Evolutionary conservation across 331 rosid species (phyloP), one percentile per base, ranked within the genome.

Genomic region (Malus hybrid): DNA sequence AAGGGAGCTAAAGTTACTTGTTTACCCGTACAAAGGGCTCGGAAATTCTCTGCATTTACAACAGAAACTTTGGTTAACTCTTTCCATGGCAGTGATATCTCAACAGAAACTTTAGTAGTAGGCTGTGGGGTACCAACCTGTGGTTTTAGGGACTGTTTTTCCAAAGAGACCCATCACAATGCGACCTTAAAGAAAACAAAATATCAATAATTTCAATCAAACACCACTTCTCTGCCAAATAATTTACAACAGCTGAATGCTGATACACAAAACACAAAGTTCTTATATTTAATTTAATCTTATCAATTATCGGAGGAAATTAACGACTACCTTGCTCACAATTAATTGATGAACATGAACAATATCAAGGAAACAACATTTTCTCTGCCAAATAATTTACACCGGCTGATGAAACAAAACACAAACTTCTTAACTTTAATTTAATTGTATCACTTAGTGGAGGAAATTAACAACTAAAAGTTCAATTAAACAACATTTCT

Each of bases 21-120:
- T 85, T 77, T 91, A 91, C 98, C 98, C 6, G 97, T 94, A 85
- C 97, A 91, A 76, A 94, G 98, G 3, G 96, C 97, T 76, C 96
- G 93, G 67, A 94, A 94, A 83, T 94, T 94, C 80, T 89, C 98
- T 91, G 98, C 92, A 90, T 70, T 76, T 78, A 70, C 65, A 70
- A 80, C 52, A 85, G n/a, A 48, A 56, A 71, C 46, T 69, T 46
- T n/a, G 77, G 83, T 84, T 60, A 75, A 67, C 46, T 77, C 67
- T 32, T 70, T 62, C 20, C 56, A 70, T 16, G 1, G 75, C 34
- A 70, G 50, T 34, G 39, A 22, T 34, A 29, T 42, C 57, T 68
- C 52, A 62, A 20, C 14, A 46, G 36, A 62, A 32, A 78, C 63
- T 39, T 39, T 39, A 39, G 44, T 39, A 39, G 44, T 36, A 0